These are phyloP conservation scores for Zychaea mexicana DNA, from an alignment of 371 early-diverging fungal genomes.

Conservation along the genomic window DNA sequence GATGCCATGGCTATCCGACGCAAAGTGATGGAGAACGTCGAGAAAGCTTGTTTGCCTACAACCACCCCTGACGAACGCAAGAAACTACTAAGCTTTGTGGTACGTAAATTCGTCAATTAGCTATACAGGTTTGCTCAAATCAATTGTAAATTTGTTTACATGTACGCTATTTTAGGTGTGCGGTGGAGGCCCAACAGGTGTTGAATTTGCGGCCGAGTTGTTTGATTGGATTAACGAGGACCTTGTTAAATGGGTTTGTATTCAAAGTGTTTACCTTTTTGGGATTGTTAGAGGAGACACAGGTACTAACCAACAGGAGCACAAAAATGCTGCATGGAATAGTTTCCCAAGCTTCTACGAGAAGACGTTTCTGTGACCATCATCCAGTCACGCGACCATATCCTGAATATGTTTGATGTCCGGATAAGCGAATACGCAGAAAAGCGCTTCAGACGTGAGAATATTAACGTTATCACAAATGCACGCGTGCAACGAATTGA, in stretches of 20 bases:
- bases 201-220: slow-evolving; percentile 59
- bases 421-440: slow-evolving; percentile 70
- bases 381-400: slow-evolving; percentile 77
- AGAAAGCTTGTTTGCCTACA: slow-evolving; percentile 81
- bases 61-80: slow-evolving; percentile 75
- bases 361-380: slow-evolving; percentile 72
- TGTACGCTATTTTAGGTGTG: not conserved
- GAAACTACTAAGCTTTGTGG: slow-evolving; percentile 62
- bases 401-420: slow-evolving; percentile 82
- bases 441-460: slow-evolving; percentile 71
- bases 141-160: not conserved
- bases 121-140: not conserved
- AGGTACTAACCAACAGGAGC: not conserved
- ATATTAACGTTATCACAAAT: slow-evolving; percentile 74
- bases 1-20: slow-evolving; percentile 76
- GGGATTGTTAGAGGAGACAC: not conserved
- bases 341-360: slow-evolving; percentile 63
- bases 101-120: too few relatives aligned
- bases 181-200: slow-evolving; percentile 23
- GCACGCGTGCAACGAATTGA: slow-evolving; percentile 70
- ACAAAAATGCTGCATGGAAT: not conserved
- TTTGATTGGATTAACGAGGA: slow-evolving; percentile 87
- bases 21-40: slow-evolving; percentile 76
- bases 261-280: not conserved
- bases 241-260: slow-evolving; percentile 61